These are phyloP conservation scores for Auriscalpium vulgare DNA, from an alignment of 768 basidiomycete species.

Conservation along the genomic window DNA sequence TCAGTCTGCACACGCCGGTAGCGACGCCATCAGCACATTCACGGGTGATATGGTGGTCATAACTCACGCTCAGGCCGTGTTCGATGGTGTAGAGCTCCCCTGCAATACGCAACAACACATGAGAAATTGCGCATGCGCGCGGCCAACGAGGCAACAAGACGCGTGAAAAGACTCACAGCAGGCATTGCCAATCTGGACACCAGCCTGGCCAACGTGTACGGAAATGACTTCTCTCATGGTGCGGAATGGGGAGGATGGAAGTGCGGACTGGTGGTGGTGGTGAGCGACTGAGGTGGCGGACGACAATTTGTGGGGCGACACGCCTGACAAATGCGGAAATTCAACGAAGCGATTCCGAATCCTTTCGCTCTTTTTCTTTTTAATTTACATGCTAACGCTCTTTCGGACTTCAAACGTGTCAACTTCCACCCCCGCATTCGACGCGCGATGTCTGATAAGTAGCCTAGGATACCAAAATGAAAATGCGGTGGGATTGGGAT, in stretches of 20 bases:
- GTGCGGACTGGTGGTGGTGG: constrained; percentile 11
- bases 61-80: constrained; percentile 86
- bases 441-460: no score
- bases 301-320: neutral
- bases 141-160: no score
- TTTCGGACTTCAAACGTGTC: no score
- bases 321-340: neutral
- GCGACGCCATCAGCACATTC: neutral
- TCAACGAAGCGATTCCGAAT: neutral
- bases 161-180: constrained; percentile 61
- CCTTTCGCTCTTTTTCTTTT: neutral
- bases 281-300: neutral
- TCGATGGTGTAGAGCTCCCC: constrained; percentile 99
- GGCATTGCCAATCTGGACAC: constrained; percentile 90
- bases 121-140: constrained; percentile 15
- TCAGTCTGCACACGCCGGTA: constrained; percentile 56
- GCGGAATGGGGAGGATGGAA: constrained; percentile 8
- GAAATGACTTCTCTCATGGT: constrained; percentile 91
- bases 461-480: neutral
- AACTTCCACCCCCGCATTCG: no score
- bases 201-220: constrained; percentile 95
- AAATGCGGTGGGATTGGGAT: neutral
- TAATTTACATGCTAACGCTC: no score
- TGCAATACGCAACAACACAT: constrained; percentile 25
- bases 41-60: neutral